These are phyloP conservation scores for Passiflora organensis DNA, from an alignment of 345 rosid species.

Conservation along the genomic window DNA sequence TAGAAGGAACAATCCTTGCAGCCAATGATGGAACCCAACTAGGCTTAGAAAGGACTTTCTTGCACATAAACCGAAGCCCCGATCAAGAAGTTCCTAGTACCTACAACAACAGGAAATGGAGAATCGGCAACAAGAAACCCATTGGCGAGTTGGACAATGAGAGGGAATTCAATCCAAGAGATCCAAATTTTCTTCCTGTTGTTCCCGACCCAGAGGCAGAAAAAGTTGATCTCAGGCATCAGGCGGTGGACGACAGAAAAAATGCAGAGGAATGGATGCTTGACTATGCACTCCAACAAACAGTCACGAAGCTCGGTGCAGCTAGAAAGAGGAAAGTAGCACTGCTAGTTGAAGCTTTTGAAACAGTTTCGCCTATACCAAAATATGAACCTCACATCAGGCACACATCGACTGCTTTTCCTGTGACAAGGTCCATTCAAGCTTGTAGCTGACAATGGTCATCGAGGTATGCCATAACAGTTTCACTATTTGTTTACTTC, in stretches of 20 bases:
- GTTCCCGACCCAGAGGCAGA: constrained; percentile 45
- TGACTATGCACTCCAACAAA: constrained; percentile 26
- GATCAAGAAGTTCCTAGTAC: constrained; percentile 24
- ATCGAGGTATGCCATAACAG: constrained; percentile 18
- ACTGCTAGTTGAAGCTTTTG: constrained; percentile 27
- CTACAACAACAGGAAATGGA: constrained; percentile 34
- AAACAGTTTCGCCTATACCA: constrained; percentile 29
- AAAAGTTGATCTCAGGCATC: constrained; percentile 29
- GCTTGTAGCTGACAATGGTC: constrained; percentile 50
- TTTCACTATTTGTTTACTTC: background rate
- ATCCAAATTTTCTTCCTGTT: constrained; percentile 68
- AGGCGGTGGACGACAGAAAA: constrained; percentile 24
- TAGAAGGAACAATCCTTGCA: constrained; percentile 12
- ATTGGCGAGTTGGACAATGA: constrained; percentile 28
- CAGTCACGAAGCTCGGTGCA: constrained; percentile 30
- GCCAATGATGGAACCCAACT: constrained; percentile 8
- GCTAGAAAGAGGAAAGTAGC: constrained; percentile 29
- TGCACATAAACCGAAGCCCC: constrained; percentile 18
- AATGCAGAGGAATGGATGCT: constrained; percentile 33
- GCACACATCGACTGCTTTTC: constrained; percentile 35
- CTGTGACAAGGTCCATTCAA: constrained; percentile 55
- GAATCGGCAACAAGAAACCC: constrained; percentile 28
- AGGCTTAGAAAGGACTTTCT: constrained; percentile 11
- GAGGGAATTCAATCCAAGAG: constrained; percentile 62
- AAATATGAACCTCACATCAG: constrained; percentile 30